phyloP scores from a whole-genome alignment of 495 filamentous ascomycete species.

The Penicillium diatomitis region DNA sequence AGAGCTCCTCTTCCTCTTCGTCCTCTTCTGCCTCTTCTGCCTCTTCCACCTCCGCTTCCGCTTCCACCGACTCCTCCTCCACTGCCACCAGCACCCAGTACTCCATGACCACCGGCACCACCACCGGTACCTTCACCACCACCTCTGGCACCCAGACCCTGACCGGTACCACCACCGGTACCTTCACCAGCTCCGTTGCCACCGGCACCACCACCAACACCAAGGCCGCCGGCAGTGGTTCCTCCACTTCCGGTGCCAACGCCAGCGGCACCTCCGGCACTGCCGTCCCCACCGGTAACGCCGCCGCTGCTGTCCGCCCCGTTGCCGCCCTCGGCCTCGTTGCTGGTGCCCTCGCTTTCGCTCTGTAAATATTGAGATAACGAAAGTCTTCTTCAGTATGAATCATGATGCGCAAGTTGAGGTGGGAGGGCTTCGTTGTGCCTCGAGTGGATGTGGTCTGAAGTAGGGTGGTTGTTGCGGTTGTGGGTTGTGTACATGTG shows the following conservation, averaged over 20 bases:
- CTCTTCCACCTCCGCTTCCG: constrained; percentile 6
- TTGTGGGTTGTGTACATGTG: no score
- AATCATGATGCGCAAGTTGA: background rate
- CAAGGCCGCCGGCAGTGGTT: background rate
- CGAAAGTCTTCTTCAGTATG: background rate
- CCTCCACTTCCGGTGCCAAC: background rate
- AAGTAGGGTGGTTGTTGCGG: no score
- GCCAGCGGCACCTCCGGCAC: constrained; percentile 10
- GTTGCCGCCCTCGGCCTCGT: constrained; percentile 9
- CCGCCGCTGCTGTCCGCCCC: constrained; percentile 19
- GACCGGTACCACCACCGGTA: constrained; percentile 1
- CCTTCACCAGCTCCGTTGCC: no score
- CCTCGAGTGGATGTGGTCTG: no score
- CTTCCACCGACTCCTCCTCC: constrained; percentile 3
- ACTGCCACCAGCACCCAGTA: constrained; percentile 7
- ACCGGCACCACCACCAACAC: background rate
- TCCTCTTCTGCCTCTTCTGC: background rate
- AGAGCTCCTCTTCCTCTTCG: constrained; percentile 4
- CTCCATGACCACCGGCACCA: constrained; percentile 8
- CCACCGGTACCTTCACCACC: constrained; percentile 2
- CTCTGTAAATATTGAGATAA: constrained; percentile 7
- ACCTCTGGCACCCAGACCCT: constrained; percentile 5
- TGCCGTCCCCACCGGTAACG: constrained; percentile 6
- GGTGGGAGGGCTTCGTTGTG: background rate
- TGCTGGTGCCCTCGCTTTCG: constrained; percentile 14